Conservation (phyloP, 345 rosid genomes). For the Melastoma malabathricum region DNA sequence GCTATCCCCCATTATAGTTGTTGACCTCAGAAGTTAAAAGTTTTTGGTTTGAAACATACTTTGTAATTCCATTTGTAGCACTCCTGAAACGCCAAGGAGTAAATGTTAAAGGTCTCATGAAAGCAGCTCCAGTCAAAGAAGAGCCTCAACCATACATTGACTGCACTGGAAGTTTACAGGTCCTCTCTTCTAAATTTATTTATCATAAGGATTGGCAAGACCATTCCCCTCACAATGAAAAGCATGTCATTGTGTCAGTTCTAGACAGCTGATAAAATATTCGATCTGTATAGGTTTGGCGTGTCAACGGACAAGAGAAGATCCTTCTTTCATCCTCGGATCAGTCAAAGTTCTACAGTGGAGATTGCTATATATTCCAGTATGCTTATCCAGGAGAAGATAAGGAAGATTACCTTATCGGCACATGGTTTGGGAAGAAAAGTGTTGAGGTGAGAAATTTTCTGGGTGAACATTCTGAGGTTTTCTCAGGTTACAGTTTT, state of each 20-base stretch:
- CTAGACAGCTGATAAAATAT: background rate
- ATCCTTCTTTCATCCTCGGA: constrained; percentile 61
- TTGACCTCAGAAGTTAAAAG: background rate
- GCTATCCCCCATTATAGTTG: too few species aligned
- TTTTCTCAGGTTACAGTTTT: too few species aligned
- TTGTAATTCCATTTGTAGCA: constrained; percentile 26
- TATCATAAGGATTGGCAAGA: background rate
- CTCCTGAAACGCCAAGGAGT: constrained; percentile 88
- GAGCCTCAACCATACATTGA: constrained; percentile 83
- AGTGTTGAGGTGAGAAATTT: constrained; percentile 57
- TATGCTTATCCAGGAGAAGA: constrained; percentile 94
- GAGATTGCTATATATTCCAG: constrained; percentile 82
- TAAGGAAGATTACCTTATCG: constrained; percentile 74
- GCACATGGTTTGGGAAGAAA: constrained; percentile 93
- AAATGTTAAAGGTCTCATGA: constrained; percentile 77
- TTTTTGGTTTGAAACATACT: too few species aligned
- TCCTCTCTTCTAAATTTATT: constrained; percentile 13
- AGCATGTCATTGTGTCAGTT: background rate
- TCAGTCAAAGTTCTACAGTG: constrained; percentile 75
- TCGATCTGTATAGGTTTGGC: constrained; percentile 52
- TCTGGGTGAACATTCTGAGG: background rate
- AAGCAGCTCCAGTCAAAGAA: constrained; percentile 64
- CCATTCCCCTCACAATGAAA: background rate
- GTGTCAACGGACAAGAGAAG: constrained; percentile 60
- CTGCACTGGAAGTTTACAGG: constrained; percentile 92